Evolutionary conservation across 1,284 basidiomycete species (phyloP), one percentile per base, ranked within the genome.

Genomic region (Phlebopus sp.): DNA sequence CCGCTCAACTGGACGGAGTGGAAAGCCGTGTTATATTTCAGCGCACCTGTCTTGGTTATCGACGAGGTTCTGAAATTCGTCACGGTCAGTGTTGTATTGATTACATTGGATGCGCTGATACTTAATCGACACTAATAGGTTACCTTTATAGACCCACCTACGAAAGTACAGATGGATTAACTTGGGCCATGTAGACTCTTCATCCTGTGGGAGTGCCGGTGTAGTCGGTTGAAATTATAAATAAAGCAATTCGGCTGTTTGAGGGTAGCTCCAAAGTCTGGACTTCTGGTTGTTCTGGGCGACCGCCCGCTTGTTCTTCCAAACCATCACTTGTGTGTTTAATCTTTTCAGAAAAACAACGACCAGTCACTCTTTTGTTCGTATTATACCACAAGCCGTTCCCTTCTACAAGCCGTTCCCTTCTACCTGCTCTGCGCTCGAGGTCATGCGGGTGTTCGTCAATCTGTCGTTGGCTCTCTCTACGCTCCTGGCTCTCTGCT

Each of bases 1-100:
- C 90, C 94, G 3, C 78, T 99, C 49, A 95, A 93, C 73, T 89
- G 83, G 84, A 71, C 69, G 14, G 96, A 99, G 71, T 98, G 96
- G 94, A 84, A 89, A 67, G 94, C 92, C n/a, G 95, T 99, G 7
- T 66, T 99, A 50, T 82, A 77, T 59, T 80, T 98, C 55, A 94
- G 90, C 54, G 83, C 84, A 9, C 97, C 96, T 4, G 94, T 99
- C 40, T 67, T 99, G 42, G 46, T 89, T 43, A 87, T 98, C 47
- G 96, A 99, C 67, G 97, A 99, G 69, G 67, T 89, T 25, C 76
- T 97, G 64, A 98, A 98, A 69, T 87, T 87, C 58, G 69, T 92
- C 54, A 81, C 89, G 57, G 87, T 90, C 49, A 68, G 73, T 76
- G 27, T 15, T 42, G 13, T 19, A 23, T 44, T 11, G 13, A 15